Percentiles rank a stretch among this genome's conserved stretches.
Evolutionary conservation across 2,329 filamentous ascomycete genomes (phyloP).

Genomic region (Hypoxylon sp.): DNA sequence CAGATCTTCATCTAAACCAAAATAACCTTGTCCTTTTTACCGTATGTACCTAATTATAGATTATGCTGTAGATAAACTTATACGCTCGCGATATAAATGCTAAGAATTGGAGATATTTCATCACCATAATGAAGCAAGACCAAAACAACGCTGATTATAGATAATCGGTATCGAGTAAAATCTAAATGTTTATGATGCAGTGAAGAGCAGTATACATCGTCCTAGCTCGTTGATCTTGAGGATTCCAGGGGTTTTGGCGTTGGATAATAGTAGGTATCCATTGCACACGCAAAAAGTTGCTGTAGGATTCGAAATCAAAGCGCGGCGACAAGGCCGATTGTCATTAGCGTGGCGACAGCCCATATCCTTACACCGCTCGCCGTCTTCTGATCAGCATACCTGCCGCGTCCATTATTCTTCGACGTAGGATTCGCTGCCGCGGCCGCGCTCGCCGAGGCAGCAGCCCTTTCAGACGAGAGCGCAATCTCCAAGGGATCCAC

Average conservation of each 20-base stretch:
- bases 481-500: conserved; percentile 28
- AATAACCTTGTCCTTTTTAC: no score
- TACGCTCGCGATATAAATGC: background rate
- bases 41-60: conserved; percentile 5
- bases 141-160: background rate
- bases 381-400: conserved; percentile 5
- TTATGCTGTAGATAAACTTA: background rate
- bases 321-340: conserved; percentile 31
- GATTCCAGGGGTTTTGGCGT: background rate
- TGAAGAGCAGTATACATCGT: background rate
- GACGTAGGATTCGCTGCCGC: conserved; percentile 30
- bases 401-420: conserved; percentile 21
- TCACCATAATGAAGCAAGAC: no score
- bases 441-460: conserved; percentile 25
- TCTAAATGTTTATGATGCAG: background rate
- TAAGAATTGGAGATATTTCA: no score
- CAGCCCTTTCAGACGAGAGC: conserved; percentile 25
- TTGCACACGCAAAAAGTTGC: background rate
- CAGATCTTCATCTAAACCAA: conserved; percentile 27
- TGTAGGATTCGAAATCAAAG: conserved; percentile 19
- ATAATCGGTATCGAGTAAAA: background rate
- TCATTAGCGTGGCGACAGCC: conserved; percentile 26
- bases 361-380: conserved; percentile 31
- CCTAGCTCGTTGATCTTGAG: background rate
- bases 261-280: background rate